These are phyloP conservation scores for Akanthomyces muscarius DNA, from an alignment of 2,329 filamentous ascomycete genomes.

Conservation along the genomic window DNA sequence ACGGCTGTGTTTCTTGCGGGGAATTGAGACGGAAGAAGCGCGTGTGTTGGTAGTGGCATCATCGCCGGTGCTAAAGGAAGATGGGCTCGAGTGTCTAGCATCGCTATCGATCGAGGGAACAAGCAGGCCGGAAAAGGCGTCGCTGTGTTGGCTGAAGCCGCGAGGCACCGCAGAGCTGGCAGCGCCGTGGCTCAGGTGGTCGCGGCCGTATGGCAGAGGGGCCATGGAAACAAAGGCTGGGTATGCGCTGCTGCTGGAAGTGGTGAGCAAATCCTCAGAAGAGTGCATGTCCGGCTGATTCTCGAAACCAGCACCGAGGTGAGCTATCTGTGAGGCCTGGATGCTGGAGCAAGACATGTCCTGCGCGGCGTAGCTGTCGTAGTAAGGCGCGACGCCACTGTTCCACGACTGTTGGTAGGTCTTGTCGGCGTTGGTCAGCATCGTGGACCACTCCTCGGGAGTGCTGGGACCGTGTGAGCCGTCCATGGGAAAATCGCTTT, in stretches of 20 bases:
- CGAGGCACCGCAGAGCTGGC: slow-evolving; percentile 7
- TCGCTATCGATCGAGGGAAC: slow-evolving; percentile 7
- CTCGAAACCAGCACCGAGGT: slow-evolving; percentile 14
- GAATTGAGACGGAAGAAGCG: slow-evolving; percentile 11
- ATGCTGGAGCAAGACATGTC: slow-evolving; percentile 13
- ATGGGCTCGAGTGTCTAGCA: slow-evolving; percentile 16
- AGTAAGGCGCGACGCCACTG: slow-evolving; percentile 14
- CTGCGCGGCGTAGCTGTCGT: slow-evolving; percentile 13
- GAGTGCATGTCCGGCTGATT: slow-evolving; percentile 7
- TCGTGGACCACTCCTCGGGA: slow-evolving; percentile 32
- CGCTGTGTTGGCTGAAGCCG: slow-evolving; percentile 16
- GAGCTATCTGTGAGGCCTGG: slow-evolving; percentile 13
- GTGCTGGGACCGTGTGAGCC: slow-evolving; percentile 33
- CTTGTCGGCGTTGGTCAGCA: slow-evolving; percentile 27
- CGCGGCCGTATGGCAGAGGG: slow-evolving; percentile 8
- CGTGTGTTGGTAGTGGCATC: slow-evolving; percentile 11
- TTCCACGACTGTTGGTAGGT: slow-evolving; percentile 13
- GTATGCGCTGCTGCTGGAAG: slow-evolving; percentile 10
- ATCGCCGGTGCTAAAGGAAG: slow-evolving; percentile 15
- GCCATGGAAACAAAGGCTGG: slow-evolving; percentile 16
- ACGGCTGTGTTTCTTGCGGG: slow-evolving; percentile 11
- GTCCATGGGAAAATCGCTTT: slow-evolving; percentile 35
- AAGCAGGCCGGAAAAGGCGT: slow-evolving; percentile 10
- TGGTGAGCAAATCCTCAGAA: slow-evolving; percentile 5
- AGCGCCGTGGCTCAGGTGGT: background rate